These are phyloP conservation scores for Amaranthus hypochondriacus DNA, from an alignment of 148 eudicot genomes.

Conservation along the genomic window DNA sequence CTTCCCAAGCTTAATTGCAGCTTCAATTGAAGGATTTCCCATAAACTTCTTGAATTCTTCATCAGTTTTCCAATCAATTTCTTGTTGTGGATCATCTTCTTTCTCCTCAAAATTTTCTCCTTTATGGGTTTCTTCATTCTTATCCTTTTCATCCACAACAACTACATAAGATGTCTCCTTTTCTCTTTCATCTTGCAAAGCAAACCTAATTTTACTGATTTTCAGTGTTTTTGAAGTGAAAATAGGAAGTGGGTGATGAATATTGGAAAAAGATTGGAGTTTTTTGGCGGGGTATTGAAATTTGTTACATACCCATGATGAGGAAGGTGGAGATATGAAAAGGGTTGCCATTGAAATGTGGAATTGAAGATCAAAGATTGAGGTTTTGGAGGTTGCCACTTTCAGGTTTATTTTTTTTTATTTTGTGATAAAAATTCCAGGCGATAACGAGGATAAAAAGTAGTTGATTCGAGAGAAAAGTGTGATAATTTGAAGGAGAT, in stretches of 20 bases:
- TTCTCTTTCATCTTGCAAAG: slow-evolving; percentile 43
- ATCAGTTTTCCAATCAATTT: slow-evolving; percentile 82
- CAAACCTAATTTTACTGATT: slow-evolving; percentile 30
- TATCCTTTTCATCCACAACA: slow-evolving; percentile 28
- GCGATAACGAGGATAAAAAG: too few species aligned
- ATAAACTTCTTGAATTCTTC: slow-evolving; percentile 95
- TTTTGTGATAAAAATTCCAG: too few species aligned
- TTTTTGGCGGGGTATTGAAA: background rate
- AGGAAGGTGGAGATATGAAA: slow-evolving; percentile 26
- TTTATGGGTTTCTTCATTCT: slow-evolving; percentile 29
- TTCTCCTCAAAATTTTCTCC: slow-evolving; percentile 17
- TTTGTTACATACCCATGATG: slow-evolving; percentile 29
- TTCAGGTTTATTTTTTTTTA: too few species aligned
- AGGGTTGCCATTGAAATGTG: slow-evolving; percentile 43
- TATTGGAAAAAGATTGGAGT: slow-evolving; percentile 18
- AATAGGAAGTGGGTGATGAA: slow-evolving; percentile 18
- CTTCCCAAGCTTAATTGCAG: slow-evolving; percentile 93
- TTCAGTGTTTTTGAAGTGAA: slow-evolving; percentile 23
- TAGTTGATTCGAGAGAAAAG: too few species aligned
- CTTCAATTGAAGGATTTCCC: slow-evolving; percentile 96
- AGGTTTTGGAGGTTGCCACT: too few species aligned
- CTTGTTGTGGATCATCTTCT: slow-evolving; percentile 45
- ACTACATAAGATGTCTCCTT: slow-evolving; percentile 29
- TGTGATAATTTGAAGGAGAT: too few species aligned
- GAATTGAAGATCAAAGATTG: background rate